Base-by-base conservation (phyloP, 805 yeast species). In the Scheffersomyces lignosus region DNA sequence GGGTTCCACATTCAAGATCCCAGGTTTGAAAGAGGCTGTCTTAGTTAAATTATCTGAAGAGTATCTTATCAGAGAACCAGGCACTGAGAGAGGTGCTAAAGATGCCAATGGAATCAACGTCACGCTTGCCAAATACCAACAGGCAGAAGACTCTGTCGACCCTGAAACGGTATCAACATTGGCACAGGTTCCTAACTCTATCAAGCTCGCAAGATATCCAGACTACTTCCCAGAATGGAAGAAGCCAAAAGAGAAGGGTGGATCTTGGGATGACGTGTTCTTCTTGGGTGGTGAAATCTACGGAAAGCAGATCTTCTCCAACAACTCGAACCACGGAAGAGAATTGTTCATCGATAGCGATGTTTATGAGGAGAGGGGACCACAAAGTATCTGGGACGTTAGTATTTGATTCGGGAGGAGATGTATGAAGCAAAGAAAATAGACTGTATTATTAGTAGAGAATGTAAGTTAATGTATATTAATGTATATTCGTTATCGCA, bases 181-280 rank as follows among this genome's bases (percentile, higher is more conserved):
- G 43, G 45, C 72, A 34, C 98, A 91, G 63, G 89, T 83, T 2
- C 98, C 97, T 15, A 79, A 81, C n/a, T 70, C 80, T 10, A 75
- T 90, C 38, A 79, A 76, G 47, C 55, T 80, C 33, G 79, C 81
- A 17, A 82, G 83, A 51, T 75, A 79, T 58, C 95, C 96, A 0
- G 98, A 91, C 38, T 90, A 91, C 60, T 91, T 91, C 64, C 87
- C 96, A 1, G 96, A 87, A 48, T 91, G 97, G 97, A 90, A 90
- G 63, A 58, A 61, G 43, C 71, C 74, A 5, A 66, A 66, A 52
- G 71, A 64, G 18, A 50, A 41, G 29, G 62, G 64, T 26, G 89
- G 91, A 1, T 82, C 83, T 18, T 69, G 75, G 75, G 81, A 83
- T 40, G 89, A 87, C 48, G 78, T 83, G 22, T 73, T 79, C 40